Base-by-base conservation (phyloP, 306 rosid genomes). In the Hylodesmum podocarpum region DNA sequence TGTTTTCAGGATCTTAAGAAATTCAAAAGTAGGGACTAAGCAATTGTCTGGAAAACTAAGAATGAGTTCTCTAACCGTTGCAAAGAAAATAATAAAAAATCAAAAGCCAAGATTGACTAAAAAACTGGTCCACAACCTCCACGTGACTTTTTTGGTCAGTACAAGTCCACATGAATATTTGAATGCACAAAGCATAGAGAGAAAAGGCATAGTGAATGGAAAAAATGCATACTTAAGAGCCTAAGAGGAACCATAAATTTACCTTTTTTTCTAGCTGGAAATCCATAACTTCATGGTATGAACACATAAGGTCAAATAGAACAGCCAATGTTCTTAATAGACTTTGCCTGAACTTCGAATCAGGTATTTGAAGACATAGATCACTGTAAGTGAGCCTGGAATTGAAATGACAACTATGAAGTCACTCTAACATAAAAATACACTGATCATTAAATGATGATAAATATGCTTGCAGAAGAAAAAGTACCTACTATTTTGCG, bases 341-440 rank as follows among this genome's bases (percentile, higher is more conserved):
- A 88, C 99, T 89, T 72, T 79, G 93, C 86, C 99, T 92, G 81
- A 96, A 96, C 86, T 87, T 89, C 49, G 98, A 78, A 73, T 96
- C 97, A 16, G 99, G 96, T 80, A 92, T 96, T 76, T 78, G 91
- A 75, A 83, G 90, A 91, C 99, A 96, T 65, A 96, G 87, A 73
- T 96, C 99, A 66, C 99, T 96, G 94, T 96, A 96, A 53, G 98
- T 92, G 85, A 92, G 89, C 90, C 99, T 95, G 97, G 37, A 72
- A 88, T 61, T 44, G 81, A 70, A 54, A 54, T 27, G 79, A 80
- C 49, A 66, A 84, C 80, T 58, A 81, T 74, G 79, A 70, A 66
- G 79, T 65, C 72, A 49, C 79, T 73, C 57, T 31, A 59, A 81
- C 40, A 50, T 54, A 72, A 51, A 76, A 62, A 44, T 16, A 69